A percentile compares a stretch with the other conserved stretches of the same genome.
These are phyloP conservation scores for Trichoderma orchidacearum DNA, from an alignment of 495 filamentous ascomycete genomes.

Conservation along the genomic window DNA sequence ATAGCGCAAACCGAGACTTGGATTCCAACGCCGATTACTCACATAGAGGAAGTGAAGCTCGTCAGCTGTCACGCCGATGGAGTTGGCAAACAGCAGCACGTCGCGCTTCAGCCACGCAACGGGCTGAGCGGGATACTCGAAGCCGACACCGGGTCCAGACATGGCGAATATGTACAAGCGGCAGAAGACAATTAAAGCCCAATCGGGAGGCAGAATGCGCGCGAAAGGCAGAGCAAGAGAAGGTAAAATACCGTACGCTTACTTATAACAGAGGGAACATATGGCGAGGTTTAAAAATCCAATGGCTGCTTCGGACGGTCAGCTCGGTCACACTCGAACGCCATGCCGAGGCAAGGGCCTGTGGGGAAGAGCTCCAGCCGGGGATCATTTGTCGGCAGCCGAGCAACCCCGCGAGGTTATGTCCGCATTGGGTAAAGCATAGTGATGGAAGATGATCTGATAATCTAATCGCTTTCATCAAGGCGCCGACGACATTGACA, in stretches of 20 bases:
- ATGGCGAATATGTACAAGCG: not conserved
- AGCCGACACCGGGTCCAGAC: constrained; percentile 44
- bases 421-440: not conserved
- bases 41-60: constrained; percentile 89
- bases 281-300: too few species aligned
- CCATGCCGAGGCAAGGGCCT: not conserved
- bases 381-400: not conserved
- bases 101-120: constrained; percentile 82
- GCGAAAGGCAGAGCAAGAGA: not conserved
- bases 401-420: not conserved
- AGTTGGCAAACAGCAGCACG: constrained; percentile 73
- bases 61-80: constrained; percentile 69
- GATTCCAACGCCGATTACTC: constrained; percentile 3
- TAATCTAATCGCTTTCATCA: not conserved
- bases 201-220: not conserved
- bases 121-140: constrained; percentile 57
- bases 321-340: not conserved
- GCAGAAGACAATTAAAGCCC: too few species aligned
- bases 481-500: too few species aligned
- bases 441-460: not conserved
- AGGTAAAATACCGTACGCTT: not conserved
- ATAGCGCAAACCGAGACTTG: not conserved
- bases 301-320: not conserved
- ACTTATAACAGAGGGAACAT: too few species aligned
- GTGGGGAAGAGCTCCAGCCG: not conserved